Evolutionary conservation across 2,329 filamentous ascomycete species (phyloP), one percentile per base, ranked within the genome.

Genomic region (Colletotrichum tanaceti): DNA sequence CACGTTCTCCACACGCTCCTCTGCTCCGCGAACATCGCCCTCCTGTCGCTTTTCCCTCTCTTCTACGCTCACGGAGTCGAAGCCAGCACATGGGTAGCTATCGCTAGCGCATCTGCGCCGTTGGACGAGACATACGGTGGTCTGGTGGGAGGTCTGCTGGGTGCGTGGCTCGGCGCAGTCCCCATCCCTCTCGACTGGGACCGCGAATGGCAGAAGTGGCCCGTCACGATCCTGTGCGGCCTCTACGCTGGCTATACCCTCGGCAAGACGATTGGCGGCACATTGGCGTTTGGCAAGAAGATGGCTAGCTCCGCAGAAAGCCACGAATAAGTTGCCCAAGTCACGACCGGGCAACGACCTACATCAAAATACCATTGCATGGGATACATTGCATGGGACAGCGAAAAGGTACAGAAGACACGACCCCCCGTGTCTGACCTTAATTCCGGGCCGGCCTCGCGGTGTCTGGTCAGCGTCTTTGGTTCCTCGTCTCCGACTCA

Each of bases 101-200:
- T 94, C 49, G 87, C 90, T 24, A 87, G 92, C 20, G 84, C 89
- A 57, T 82, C 90, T 20, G 86, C 85, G 50, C 93, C 94, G 0
- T 82, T 96, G 24, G 96, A 98, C 79, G 92, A 94, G 76, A 89
- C 93, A 0, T 96, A 93, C 80, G 95, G 94, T 3, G 93, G 89
- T 1, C 85, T 93, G 11, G 79, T 94, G n/a, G 96, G 96, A 5
- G 90, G 89, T 0, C 82, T 91, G 32, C 74, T 95, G 1, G 96
- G 96, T 6, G 93, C 93, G 47, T 98, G 96, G 96, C 82, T 97
- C 49, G 96, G 96, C 4, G 96, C 96, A 9, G 89, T 98, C 61
- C 96, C 97, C 0, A 98, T 99, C 73, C 96, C 96, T 2, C 83
- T 99, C 73, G 96, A 99, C 78, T 98, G 95, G 95, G 96, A 99